Percentiles rank a stretch among this genome's conserved stretches.
Evolutionary conservation across 2,329 filamentous ascomycete genomes (phyloP).

Genomic region (Botrytis pseudocinerea): DNA sequence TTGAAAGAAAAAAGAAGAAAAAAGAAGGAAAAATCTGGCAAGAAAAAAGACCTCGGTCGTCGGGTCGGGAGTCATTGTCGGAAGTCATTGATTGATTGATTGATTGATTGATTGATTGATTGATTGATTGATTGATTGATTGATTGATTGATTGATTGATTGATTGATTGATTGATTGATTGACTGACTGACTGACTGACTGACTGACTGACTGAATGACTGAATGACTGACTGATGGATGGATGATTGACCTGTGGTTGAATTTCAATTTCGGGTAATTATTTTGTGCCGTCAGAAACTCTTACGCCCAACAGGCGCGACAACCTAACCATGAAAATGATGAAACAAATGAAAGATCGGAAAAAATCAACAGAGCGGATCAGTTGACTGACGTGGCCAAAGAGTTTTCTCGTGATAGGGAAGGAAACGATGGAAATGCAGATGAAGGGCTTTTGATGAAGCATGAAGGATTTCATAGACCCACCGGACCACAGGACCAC

Average conservation of each 20-base stretch:
- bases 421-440: conserved; percentile 6
- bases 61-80: too few species aligned
- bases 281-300: background rate
- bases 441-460: background rate
- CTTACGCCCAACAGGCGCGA: conserved; percentile 10
- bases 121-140: background rate
- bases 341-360: background rate
- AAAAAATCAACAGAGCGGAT: conserved; percentile 4
- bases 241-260: background rate
- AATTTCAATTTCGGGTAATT: conserved; percentile 10
- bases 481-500: background rate
- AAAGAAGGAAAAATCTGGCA: background rate
- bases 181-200: too few species aligned
- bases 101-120: background rate
- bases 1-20: background rate
- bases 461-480: conserved; percentile 1
- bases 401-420: conserved; percentile 18
- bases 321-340: conserved; percentile 15
- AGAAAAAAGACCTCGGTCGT: background rate
- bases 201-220: background rate
- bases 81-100: background rate
- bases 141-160: too few species aligned
- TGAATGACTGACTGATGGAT: background rate
- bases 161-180: background rate
- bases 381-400: conserved; percentile 17